Evolutionary conservation across 306 rosid genomes (phyloP).

Genomic region (Prunus mira): DNA sequence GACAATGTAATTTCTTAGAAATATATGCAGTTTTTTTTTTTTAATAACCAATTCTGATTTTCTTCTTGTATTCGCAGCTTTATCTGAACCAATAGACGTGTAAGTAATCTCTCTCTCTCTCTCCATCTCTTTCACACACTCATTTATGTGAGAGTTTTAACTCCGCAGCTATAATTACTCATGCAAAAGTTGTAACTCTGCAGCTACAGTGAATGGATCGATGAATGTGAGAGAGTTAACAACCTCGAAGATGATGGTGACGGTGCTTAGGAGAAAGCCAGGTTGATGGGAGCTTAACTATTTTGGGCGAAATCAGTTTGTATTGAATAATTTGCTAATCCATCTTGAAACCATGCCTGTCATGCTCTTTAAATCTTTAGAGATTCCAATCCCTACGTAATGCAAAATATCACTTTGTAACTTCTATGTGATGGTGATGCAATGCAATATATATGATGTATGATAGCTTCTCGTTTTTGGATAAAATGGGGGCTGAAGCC

Average conservation of each 20-base stretch:
- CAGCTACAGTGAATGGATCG: conserved; percentile 87
- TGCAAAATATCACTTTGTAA: neutral
- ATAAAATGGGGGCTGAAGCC: neutral
- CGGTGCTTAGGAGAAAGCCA: conserved; percentile 33
- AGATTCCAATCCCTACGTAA: neutral
- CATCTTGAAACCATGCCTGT: neutral
- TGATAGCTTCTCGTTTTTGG: neutral
- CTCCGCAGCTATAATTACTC: conserved; percentile 26
- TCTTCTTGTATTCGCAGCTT: conserved; percentile 39
- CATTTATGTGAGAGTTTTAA: neutral
- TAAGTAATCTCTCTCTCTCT: conserved; percentile 28
- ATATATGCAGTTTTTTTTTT: neutral
- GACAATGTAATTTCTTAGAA: neutral
- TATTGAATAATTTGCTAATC: neutral
- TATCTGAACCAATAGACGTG: conserved; percentile 74
- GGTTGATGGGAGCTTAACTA: neutral
- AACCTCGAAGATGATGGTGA: conserved; percentile 60
- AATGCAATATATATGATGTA: neutral
- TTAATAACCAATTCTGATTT: neutral
- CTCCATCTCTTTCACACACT: neutral
- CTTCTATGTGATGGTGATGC: neutral
- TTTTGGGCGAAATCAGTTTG: neutral
- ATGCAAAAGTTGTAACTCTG: conserved; percentile 2
- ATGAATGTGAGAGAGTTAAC: conserved; percentile 84
- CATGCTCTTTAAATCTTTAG: neutral